Evolutionary conservation across 1,284 basidiomycete genomes (phyloP).

Genomic region (Volvariella volvacea): DNA sequence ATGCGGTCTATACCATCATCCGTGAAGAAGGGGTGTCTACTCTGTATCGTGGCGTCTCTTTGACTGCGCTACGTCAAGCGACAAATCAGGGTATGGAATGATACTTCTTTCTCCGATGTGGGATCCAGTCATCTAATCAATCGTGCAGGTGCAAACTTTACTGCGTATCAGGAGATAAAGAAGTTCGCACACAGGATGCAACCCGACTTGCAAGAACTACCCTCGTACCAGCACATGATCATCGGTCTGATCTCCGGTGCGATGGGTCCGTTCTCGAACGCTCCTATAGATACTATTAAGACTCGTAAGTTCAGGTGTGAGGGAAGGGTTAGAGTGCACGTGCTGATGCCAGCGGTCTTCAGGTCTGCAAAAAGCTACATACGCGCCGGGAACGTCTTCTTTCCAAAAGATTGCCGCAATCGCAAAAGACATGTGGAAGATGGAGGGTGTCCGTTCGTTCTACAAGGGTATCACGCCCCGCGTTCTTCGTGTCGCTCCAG

Average conservation of each 20-base stretch:
- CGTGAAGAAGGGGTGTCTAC: constrained; percentile 87
- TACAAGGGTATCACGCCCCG: constrained; percentile 98
- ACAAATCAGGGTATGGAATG: constrained; percentile 83
- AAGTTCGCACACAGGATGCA: constrained; percentile 73
- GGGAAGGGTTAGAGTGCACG: too few relatives aligned
- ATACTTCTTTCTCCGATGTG: not conserved
- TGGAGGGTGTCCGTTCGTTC: constrained; percentile 87
- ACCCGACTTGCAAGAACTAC: constrained; percentile 71
- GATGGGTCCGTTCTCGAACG: constrained; percentile 96
- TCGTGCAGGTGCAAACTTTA: constrained; percentile 95
- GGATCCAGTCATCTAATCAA: not conserved
- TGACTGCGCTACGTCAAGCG: constrained; percentile 94
- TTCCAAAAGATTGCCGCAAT: constrained; percentile 74
- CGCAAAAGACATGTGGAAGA: constrained; percentile 86
- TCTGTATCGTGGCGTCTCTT: constrained; percentile 87
- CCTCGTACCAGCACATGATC: constrained; percentile 91
- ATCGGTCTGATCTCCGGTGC: constrained; percentile 96
- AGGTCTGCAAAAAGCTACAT: constrained; percentile 84
- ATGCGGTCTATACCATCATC: constrained; percentile 94
- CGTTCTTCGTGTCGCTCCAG: constrained; percentile 93
- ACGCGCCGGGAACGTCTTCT: constrained; percentile 74
- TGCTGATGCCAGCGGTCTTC: constrained; percentile 10
- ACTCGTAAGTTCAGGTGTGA: constrained; percentile 53
- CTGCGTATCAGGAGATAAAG: constrained; percentile 97
- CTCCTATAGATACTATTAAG: constrained; percentile 97